Evolutionary conservation across 2,329 filamentous ascomycete species (phyloP), one percentile per base, ranked within the genome.

Genomic region (Arthrobotrys sinensis): DNA sequence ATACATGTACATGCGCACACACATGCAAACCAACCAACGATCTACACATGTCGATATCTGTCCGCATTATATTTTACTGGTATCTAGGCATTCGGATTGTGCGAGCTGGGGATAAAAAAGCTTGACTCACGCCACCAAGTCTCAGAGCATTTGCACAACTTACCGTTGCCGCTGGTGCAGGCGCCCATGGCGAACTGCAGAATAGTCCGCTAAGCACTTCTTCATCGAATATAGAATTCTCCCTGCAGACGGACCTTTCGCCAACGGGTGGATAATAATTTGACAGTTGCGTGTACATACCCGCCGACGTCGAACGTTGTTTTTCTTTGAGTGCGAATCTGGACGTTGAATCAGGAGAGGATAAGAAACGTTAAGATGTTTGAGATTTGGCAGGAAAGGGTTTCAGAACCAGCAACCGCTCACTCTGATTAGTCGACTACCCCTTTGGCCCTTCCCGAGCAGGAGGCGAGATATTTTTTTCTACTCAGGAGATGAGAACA

Each of bases 321-420:
- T 64, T 64, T 64, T 64, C 24, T 45, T 40, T 63, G 8, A n/a
- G 28, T 40, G 14, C 57, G 36, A 34, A 63, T 45, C 21, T 64
- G 43, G 40, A n/a, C 12, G 66, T 70, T 70, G 66, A 71, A 57
- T 71, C 67, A 71, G 67, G 67, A 71, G 67, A 71, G 67, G 38
- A 71, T 70, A 43, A 60, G 69, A 73, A 73, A 73, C 57, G 60
- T 71, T 64, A 43, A 71, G 48, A 48, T 48, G 69, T 73, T 73
- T 73, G 69, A 73, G 69, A 57, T 55, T 65, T 73, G 40, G 60
- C 28, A 40, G 36, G 69, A 48, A 65, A 40, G 50, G 60, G 69
- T 73, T 73, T 73, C 69, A 73, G 69, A 65, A 55, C 38, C 34
- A 65, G 24, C 46, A 65, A 66, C 69, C 69, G 69, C 69, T 50